Conservation (phyloP, 2,329 filamentous ascomycete genomes). For the Aspergillus sp. region DNA sequence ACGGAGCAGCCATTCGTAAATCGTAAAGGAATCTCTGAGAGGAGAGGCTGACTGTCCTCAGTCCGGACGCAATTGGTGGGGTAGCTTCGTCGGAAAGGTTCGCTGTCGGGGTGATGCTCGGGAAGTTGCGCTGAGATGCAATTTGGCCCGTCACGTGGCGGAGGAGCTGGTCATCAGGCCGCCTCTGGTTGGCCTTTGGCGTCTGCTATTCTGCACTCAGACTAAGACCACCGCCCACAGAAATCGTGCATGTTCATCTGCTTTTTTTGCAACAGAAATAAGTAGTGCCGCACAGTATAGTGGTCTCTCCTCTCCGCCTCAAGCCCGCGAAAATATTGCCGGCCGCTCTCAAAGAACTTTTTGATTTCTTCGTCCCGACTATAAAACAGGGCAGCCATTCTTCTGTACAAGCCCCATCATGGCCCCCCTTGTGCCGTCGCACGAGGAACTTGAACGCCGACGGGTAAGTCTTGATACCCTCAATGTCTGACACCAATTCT, state of each 20-base stretch:
- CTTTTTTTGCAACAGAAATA: background rate
- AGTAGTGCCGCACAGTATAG: constrained; percentile 20
- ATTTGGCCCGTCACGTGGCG: constrained; percentile 37
- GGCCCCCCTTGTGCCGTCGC: constrained; percentile 44
- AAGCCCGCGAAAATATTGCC: constrained; percentile 28
- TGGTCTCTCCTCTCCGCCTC: constrained; percentile 22
- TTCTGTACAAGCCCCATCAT: constrained; percentile 27
- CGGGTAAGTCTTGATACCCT: constrained; percentile 33
- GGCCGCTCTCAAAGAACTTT: constrained; percentile 33
- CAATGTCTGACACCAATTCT: constrained; percentile 11
- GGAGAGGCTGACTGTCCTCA: constrained; percentile 32
- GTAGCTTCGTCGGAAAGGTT: constrained; percentile 31
- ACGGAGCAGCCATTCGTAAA: constrained; percentile 58
- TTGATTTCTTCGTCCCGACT: constrained; percentile 23
- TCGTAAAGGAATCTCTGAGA: constrained; percentile 20
- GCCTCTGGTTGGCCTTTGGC: constrained; percentile 31
- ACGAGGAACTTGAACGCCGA: constrained; percentile 45
- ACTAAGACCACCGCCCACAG: background rate
- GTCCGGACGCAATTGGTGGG: constrained; percentile 39
- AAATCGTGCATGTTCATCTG: background rate
- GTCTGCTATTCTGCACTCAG: constrained; percentile 19
- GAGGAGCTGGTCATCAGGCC: constrained; percentile 35
- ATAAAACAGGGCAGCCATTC: constrained; percentile 17
- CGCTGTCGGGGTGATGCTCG: constrained; percentile 28
- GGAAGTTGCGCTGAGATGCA: constrained; percentile 35